Evolutionary conservation across 768 basidiomycete genomes (phyloP).

Genomic region (Gymnopilus dilepis): DNA sequence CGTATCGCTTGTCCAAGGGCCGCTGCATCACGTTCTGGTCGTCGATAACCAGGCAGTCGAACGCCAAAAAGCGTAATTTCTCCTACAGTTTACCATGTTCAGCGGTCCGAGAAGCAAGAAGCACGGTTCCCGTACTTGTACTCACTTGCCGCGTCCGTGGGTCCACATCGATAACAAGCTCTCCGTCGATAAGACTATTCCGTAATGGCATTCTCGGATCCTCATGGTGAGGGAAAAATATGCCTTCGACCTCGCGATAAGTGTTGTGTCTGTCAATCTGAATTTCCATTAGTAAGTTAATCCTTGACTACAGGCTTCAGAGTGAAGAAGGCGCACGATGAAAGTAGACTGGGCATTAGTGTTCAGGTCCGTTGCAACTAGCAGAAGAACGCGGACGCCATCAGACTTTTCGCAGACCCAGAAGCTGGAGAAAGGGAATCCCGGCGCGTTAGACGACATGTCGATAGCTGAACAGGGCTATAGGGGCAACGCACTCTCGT

Average conservation of each 20-base stretch:
- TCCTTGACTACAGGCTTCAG: background rate
- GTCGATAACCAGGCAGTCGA: slow-evolving; percentile 91
- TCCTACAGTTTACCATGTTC: slow-evolving; percentile 53
- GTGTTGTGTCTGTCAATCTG: slow-evolving; percentile 96
- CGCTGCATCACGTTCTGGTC: slow-evolving; percentile 86
- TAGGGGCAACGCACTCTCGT: slow-evolving; percentile 67
- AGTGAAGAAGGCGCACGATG: slow-evolving; percentile 59
- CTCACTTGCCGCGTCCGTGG: slow-evolving; percentile 72
- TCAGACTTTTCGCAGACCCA: slow-evolving; percentile 99
- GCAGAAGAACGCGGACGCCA: slow-evolving; percentile 87
- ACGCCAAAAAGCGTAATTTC: slow-evolving; percentile 82
- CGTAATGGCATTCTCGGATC: slow-evolving; percentile 67
- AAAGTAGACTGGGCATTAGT: slow-evolving; percentile 66
- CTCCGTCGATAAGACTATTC: slow-evolving; percentile 90
- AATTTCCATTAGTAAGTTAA: background rate
- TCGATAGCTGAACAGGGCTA: background rate
- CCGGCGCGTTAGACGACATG: slow-evolving; percentile 7
- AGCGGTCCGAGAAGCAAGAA: background rate
- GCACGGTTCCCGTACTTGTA: slow-evolving; percentile 30
- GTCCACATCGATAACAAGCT: slow-evolving; percentile 91
- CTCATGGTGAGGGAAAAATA: slow-evolving; percentile 92
- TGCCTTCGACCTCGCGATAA: slow-evolving; percentile 74
- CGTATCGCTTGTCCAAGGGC: slow-evolving; percentile 86
- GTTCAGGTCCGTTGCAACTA: slow-evolving; percentile 66
- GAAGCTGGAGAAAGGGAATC: slow-evolving; percentile 58